These are phyloP conservation scores for Ceratobasidium theobromae DNA, from an alignment of 1,284 basidiomycete species.

Conservation along the genomic window DNA sequence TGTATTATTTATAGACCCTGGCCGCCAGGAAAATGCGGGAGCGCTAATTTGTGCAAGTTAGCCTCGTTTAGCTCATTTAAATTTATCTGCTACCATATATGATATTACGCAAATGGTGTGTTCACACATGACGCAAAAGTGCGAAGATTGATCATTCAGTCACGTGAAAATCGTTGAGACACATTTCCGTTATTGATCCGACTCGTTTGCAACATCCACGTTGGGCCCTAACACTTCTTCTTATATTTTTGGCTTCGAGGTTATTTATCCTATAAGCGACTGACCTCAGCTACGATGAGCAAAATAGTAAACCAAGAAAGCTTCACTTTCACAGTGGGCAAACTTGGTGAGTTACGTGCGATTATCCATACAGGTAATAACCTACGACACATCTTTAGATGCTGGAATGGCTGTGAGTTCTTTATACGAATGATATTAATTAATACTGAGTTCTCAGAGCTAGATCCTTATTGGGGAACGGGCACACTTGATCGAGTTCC, in stretches of 20 bases:
- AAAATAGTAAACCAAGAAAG: slow-evolving; percentile 45
- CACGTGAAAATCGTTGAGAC: no score
- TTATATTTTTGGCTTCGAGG: background rate
- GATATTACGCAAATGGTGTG: no score
- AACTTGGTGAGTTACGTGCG: slow-evolving; percentile 55
- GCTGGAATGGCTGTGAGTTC: slow-evolving; percentile 76
- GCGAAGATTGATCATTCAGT: no score
- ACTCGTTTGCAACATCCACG: no score
- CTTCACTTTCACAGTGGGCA: slow-evolving; percentile 70
- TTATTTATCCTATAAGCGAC: background rate
- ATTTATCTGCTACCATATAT: no score
- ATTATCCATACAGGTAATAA: background rate
- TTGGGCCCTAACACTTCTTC: no score
- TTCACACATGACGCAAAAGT: no score
- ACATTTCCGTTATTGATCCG: no score
- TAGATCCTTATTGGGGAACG: slow-evolving; percentile 89
- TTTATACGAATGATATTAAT: background rate
- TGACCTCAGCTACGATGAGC: background rate
- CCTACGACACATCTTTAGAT: slow-evolving; percentile 48
- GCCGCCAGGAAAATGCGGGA: no score
- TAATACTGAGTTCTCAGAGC: background rate
- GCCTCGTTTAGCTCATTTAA: no score
- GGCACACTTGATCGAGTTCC: slow-evolving; percentile 94
- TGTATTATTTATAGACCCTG: no score
- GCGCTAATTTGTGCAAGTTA: no score